Evolutionary conservation across 1,284 basidiomycete genomes (phyloP), one percentile per base, ranked within the genome.

Genomic region (Peniophora sp.): DNA sequence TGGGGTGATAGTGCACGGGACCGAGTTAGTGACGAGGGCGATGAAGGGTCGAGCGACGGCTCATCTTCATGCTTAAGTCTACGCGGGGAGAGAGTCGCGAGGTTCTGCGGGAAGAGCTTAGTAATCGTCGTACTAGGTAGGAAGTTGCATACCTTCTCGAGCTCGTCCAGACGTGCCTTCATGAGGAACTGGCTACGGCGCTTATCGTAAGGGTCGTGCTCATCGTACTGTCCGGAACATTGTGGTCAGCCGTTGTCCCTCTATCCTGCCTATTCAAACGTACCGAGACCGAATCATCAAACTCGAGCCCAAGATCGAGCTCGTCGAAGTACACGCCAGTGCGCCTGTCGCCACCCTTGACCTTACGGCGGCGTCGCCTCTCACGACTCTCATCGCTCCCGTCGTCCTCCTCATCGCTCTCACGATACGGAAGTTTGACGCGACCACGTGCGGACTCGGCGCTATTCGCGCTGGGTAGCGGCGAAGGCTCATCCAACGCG

Each of bases 291-390:
- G 49, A 44, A 14, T 58, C 57, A 20, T 55, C 57, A 27, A 51
- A 61, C 48, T 82, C 80, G 56, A 87, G 68, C 12, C 83, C 83
- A 38, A 88, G 69, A 58, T 87, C 82, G 50, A 87, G 66, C 54
- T 85, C 82, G 51, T 86, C 85, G 61, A 79, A 89, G 50, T 88
- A 70, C n/a, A 75, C 77, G 12, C 82, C 84, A 16, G 70, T 76
- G 45, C 85, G 70, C 65, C 83, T 85, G 55, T 81, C 77, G 50
- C 81, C 81, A 57, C 71, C 80, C 49, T 74, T 69, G 17, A 50
- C 49, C 48, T 49, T 54, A 46, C 51, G 55, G 38, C 46, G 48
- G 22, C 49, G 41, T 24, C 39, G 34, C 10, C 24, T 35, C 9
- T 45, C 49, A n/a, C 66, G 55, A n/a, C 58, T 62, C 45, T 51